Evolutionary conservation across 2,329 filamentous ascomycete genomes (phyloP).

Genomic region (Colletotrichum siamense): DNA sequence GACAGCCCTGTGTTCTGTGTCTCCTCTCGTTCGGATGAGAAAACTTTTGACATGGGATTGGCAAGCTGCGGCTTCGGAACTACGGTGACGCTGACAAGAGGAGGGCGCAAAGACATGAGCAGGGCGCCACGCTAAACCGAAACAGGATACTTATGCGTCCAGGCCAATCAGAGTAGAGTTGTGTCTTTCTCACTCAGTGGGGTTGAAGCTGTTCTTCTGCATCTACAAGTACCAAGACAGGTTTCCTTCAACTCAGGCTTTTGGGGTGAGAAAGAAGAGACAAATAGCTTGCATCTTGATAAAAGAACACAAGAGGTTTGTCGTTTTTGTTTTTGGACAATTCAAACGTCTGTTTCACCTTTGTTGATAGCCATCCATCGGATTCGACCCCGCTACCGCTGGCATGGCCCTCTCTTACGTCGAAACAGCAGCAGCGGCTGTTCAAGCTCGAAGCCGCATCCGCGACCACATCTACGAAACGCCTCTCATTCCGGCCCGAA

Average conservation of each 20-base stretch:
- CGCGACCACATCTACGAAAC: conserved; percentile 26
- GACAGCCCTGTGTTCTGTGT: background rate
- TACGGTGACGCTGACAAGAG: background rate
- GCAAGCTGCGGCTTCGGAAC: background rate
- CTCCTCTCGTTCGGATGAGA: background rate
- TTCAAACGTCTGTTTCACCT: background rate
- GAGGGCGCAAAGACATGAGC: background rate
- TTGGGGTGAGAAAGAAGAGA: background rate
- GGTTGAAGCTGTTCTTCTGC: background rate
- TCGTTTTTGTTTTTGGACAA: background rate
- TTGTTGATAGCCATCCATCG: background rate
- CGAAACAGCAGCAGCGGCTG: conserved; percentile 18
- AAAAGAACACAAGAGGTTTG: background rate
- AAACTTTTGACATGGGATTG: background rate
- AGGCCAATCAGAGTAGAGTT: background rate
- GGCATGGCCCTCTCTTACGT: background rate
- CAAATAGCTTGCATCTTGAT: background rate
- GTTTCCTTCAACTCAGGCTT: background rate
- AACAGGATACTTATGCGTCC: background rate
- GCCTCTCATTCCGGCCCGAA: conserved; percentile 22
- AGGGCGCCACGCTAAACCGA: background rate
- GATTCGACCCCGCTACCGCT: background rate
- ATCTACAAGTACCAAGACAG: background rate
- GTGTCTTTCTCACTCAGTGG: background rate
- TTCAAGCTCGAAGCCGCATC: conserved; percentile 23